Conservation (phyloP, 2,329 filamentous ascomycete genomes). For the Endoconidiophora polonica region DNA sequence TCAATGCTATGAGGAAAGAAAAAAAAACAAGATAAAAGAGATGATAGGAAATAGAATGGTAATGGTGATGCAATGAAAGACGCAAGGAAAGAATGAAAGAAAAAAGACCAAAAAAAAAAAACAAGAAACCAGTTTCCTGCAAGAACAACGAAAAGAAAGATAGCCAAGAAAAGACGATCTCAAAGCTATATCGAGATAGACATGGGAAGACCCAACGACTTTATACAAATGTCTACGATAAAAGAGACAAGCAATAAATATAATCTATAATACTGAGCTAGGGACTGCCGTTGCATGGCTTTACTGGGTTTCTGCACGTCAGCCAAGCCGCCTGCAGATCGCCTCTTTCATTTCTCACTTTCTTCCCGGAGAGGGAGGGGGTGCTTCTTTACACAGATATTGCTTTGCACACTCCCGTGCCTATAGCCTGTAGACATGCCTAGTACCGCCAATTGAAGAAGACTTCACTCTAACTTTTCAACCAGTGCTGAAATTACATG, state of each 20-base stretch:
- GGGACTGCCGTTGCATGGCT: too few relatives aligned
- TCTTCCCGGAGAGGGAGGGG: background rate
- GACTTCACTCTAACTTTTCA: too few relatives aligned
- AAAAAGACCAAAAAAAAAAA: background rate
- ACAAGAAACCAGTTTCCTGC: background rate
- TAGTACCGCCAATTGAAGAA: too few relatives aligned
- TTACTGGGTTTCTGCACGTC: background rate
- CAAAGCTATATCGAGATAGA: too few relatives aligned
- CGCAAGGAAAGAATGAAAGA: background rate
- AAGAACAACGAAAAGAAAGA: background rate
- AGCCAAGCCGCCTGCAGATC: slow-evolving; percentile 2
- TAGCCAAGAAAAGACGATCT: background rate
- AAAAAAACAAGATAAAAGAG: slow-evolving; percentile 14
- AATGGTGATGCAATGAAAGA: background rate
- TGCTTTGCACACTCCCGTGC: too few relatives aligned
- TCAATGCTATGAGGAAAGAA: slow-evolving; percentile 15
- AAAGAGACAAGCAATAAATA: too few relatives aligned
- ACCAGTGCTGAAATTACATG: too few relatives aligned
- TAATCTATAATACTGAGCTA: too few relatives aligned
- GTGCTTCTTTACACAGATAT: too few relatives aligned
- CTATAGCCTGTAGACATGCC: too few relatives aligned
- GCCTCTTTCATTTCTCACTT: background rate
- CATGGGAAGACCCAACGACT: too few relatives aligned
- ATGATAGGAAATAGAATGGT: background rate
- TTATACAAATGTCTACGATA: too few relatives aligned